phyloP scores from a whole-genome alignment of 1,139 yeast genomes.

The Hansenula anomala region DNA sequence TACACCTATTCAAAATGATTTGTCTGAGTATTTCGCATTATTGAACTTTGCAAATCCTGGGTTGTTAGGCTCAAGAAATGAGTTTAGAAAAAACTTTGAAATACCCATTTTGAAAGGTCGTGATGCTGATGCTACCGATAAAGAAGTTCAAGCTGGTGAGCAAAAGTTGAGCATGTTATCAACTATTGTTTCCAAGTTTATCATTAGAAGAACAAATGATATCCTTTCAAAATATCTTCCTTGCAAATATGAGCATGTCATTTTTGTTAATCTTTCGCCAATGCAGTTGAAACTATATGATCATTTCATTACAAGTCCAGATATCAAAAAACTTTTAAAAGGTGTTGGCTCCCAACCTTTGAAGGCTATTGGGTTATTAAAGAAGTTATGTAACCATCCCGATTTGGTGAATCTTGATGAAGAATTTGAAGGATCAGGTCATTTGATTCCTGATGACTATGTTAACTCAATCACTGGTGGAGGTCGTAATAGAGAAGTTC shows the following conservation, averaged over 20 bases:
- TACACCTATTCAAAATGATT: constrained; percentile 95
- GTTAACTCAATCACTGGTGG: constrained; percentile 34
- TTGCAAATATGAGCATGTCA: constrained; percentile 92
- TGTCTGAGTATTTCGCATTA: constrained; percentile 90
- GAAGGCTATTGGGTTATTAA: constrained; percentile 83
- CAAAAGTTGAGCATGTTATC: constrained; percentile 66
- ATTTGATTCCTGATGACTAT: constrained; percentile 73
- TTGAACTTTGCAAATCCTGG: constrained; percentile 95
- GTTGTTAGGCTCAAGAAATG: constrained; percentile 74
- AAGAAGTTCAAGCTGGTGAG: constrained; percentile 71
- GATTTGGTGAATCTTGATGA: constrained; percentile 72
- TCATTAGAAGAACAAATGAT: constrained; percentile 94
- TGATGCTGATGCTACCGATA: constrained; percentile 85
- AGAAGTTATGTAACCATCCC: constrained; percentile 92
- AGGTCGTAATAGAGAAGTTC: constrained; percentile 59
- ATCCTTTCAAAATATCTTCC: constrained; percentile 90
- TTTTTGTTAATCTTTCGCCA: constrained; percentile 79
- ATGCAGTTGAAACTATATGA: constrained; percentile 69
- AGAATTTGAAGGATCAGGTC: constrained; percentile 67
- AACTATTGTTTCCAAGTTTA: constrained; percentile 77
- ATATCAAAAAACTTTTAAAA: constrained; percentile 61
- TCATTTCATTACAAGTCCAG: constrained; percentile 78
- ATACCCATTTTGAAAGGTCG: constrained; percentile 76
- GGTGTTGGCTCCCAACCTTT: constrained; percentile 81
- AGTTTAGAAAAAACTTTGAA: constrained; percentile 84